Conservation (phyloP, 805 yeast species). For the Saturnispora sanitii region DNA sequence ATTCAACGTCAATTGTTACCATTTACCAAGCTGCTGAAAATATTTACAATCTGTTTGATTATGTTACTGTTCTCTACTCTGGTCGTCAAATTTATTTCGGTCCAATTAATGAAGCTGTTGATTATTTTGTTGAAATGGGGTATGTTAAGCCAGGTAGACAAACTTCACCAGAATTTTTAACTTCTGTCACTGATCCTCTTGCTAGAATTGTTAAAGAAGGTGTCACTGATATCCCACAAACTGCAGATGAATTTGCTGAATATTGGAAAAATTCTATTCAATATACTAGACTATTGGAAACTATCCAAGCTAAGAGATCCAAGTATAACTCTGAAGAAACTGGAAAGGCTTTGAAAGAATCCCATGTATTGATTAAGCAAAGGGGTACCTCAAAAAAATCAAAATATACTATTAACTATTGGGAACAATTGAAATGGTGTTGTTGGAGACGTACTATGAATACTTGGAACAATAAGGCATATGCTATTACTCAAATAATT, state of each 20-base stretch:
- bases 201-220: conserved; percentile 44
- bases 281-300: conserved; percentile 29
- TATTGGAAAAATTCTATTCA: conserved; percentile 52
- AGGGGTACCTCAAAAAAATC: conserved; percentile 32
- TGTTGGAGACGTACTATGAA: conserved; percentile 45
- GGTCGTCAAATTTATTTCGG: conserved; percentile 59
- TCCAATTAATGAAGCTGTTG: conserved; percentile 41
- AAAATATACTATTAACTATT: conserved; percentile 33
- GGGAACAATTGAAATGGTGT: conserved; percentile 42
- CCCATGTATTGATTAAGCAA: conserved; percentile 29
- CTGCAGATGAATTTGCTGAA: conserved; percentile 49
- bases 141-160: conserved; percentile 52
- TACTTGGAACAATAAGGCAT: conserved; percentile 46
- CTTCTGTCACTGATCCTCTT: conserved; percentile 57
- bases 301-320: conserved; percentile 29
- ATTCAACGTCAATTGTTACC: conserved; percentile 52
- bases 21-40: conserved; percentile 63
- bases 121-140: conserved; percentile 51
- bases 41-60: conserved; percentile 51
- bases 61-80: conserved; percentile 47
- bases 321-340: conserved; percentile 26
- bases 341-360: conserved; percentile 22
- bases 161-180: conserved; percentile 59
- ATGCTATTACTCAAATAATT: conserved; percentile 37
- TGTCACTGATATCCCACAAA: conserved; percentile 42